Conservation (phyloP, 768 basidiomycete species). For the Botryobasidium botryosum region DNA sequence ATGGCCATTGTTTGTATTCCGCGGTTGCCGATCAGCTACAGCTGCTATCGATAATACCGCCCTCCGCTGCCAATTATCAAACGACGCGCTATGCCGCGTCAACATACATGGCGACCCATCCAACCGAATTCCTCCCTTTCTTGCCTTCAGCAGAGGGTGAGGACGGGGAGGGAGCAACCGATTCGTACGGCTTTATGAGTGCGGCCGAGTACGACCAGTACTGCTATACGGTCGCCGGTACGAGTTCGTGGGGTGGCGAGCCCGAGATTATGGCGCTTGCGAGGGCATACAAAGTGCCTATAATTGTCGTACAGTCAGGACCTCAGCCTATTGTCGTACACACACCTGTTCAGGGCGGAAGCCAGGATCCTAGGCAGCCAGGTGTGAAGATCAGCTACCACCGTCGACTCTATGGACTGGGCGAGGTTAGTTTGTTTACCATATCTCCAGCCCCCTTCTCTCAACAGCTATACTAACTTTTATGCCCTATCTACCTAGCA, state of each 20-base stretch:
- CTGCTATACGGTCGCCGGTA: slow-evolving; percentile 59
- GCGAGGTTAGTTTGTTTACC: slow-evolving; percentile 48
- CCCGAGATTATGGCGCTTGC: slow-evolving; percentile 88
- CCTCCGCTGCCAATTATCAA: slow-evolving; percentile 39
- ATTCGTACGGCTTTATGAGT: slow-evolving; percentile 51
- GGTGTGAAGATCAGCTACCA: slow-evolving; percentile 69
- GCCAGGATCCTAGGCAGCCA: slow-evolving; percentile 15
- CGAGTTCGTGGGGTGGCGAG: slow-evolving; percentile 93
- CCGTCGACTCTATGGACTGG: slow-evolving; percentile 82
- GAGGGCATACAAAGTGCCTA: slow-evolving; percentile 62
- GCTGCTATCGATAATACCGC: slow-evolving; percentile 47
- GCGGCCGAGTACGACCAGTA: slow-evolving; percentile 49
- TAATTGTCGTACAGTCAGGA: slow-evolving; percentile 79
- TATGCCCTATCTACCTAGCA: slow-evolving; percentile 34
- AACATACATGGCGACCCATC: slow-evolving; percentile 62
- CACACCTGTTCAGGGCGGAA: slow-evolving; percentile 29
- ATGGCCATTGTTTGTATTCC: slow-evolving; percentile 92
- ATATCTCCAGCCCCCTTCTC: not conserved
- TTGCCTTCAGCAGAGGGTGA: slow-evolving; percentile 57
- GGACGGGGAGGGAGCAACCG: slow-evolving; percentile 43
- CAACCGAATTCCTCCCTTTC: slow-evolving; percentile 87
- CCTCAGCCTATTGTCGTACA: slow-evolving; percentile 74
- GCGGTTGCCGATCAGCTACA: slow-evolving; percentile 84
- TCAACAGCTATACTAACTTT: not conserved
- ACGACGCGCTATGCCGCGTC: slow-evolving; percentile 54